phyloP scores from a whole-genome alignment of 192 early-diverging fungal species.

The Pilobolus umbonatus region DNA sequence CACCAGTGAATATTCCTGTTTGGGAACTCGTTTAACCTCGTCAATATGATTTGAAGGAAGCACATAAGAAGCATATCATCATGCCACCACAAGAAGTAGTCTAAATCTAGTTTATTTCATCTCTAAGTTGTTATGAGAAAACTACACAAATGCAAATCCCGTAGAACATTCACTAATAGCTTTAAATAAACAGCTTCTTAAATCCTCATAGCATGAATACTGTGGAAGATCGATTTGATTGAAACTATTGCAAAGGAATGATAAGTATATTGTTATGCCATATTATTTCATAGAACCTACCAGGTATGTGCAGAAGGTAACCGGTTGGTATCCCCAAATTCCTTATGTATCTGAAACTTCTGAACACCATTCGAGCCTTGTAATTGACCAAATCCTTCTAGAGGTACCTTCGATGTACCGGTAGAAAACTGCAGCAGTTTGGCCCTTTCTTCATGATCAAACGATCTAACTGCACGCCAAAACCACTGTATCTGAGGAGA shows the following conservation, averaged over 20 bases:
- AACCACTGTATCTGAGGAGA: conserved; percentile 97
- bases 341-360: conserved; percentile 99
- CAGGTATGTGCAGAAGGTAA: conserved; percentile 97
- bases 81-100: too few relatives aligned
- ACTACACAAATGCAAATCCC: conserved; percentile 84
- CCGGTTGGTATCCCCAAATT: conserved; percentile 75
- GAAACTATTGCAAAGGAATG: conserved; percentile 56
- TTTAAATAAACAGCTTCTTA: conserved; percentile 75
- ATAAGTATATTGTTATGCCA: neutral
- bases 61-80: too few relatives aligned
- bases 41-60: too few relatives aligned
- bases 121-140: too few relatives aligned
- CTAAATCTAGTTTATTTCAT: too few relatives aligned
- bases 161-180: conserved; percentile 91
- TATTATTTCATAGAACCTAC: conserved; percentile 39
- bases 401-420: conserved; percentile 93
- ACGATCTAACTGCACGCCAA: conserved; percentile 94
- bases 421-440: conserved; percentile 97
- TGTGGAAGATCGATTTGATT: conserved; percentile 96
- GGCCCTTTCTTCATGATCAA: conserved; percentile 94
- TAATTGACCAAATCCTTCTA: conserved; percentile 87
- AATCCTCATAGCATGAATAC: conserved; percentile 86
- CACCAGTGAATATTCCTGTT: too few relatives aligned
- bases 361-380: conserved; percentile 94
- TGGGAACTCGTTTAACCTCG: too few relatives aligned